Conservation (phyloP, 2,329 filamentous ascomycete genomes). For the Rutstroemia sp. region DNA sequence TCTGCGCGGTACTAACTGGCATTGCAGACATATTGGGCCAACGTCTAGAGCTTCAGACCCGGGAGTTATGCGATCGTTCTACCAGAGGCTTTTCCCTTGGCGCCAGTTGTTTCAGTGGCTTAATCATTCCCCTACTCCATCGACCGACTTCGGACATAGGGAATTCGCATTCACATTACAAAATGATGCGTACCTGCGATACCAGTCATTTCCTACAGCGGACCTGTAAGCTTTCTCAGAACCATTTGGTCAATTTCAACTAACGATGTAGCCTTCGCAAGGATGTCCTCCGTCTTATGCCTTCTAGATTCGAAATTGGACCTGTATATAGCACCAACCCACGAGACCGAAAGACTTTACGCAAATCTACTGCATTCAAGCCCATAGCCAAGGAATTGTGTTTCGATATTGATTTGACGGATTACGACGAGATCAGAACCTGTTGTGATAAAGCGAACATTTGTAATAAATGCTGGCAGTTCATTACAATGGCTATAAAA, state of each 20-base stretch:
- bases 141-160: slow-evolving; percentile 82
- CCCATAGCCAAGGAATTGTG: slow-evolving; percentile 90
- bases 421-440: slow-evolving; percentile 94
- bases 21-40: slow-evolving; percentile 29
- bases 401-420: slow-evolving; percentile 98
- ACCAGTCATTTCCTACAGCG: slow-evolving; percentile 68
- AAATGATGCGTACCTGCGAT: slow-evolving; percentile 86
- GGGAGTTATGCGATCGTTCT: slow-evolving; percentile 86
- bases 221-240: slow-evolving; percentile 43
- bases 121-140: slow-evolving; percentile 82
- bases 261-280: slow-evolving; percentile 62
- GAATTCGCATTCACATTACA: slow-evolving; percentile 96
- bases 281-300: slow-evolving; percentile 80
- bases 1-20: slow-evolving; percentile 4
- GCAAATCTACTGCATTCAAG: slow-evolving; percentile 73
- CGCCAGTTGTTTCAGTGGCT: slow-evolving; percentile 95
- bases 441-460: slow-evolving; percentile 94
- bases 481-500: slow-evolving; percentile 97
- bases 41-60: slow-evolving; percentile 57
- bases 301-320: slow-evolving; percentile 94
- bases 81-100: slow-evolving; percentile 93
- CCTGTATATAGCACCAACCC: slow-evolving; percentile 95
- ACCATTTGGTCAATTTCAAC: not conserved
- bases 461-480: slow-evolving; percentile 90
- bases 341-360: slow-evolving; percentile 81